Evolutionary conservation across 2,329 filamentous ascomycete species (phyloP).

Genomic region (Dactylellina haptotyla): DNA sequence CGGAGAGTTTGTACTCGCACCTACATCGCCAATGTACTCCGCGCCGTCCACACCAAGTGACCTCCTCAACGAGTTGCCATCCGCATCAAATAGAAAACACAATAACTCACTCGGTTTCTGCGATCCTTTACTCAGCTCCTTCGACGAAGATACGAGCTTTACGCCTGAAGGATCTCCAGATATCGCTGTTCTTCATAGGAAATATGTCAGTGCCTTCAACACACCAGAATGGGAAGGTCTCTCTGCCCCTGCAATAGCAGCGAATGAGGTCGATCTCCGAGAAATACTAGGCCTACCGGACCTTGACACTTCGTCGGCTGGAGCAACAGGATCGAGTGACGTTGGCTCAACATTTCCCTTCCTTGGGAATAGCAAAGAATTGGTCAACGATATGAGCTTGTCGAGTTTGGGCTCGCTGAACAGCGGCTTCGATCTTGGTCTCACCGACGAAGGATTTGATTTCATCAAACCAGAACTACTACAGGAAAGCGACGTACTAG

Average conservation of each 20-base stretch:
- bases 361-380: slow-evolving; percentile 40
- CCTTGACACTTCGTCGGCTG: slow-evolving; percentile 22
- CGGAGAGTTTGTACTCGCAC: slow-evolving; percentile 22
- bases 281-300: slow-evolving; percentile 46
- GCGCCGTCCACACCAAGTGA: slow-evolving; percentile 38
- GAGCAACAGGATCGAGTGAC: slow-evolving; percentile 22
- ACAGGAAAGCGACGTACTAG: slow-evolving; percentile 51
- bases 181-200: slow-evolving; percentile 31
- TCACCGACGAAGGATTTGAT: slow-evolving; percentile 47
- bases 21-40: slow-evolving; percentile 39
- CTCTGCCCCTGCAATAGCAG: slow-evolving; percentile 30
- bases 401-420: slow-evolving; percentile 40
- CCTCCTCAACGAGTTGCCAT: slow-evolving; percentile 30
- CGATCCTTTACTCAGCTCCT: slow-evolving; percentile 45
- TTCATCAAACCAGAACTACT: slow-evolving; percentile 51
- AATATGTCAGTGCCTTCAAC: slow-evolving; percentile 48
- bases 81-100: slow-evolving; percentile 2
- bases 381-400: slow-evolving; percentile 36
- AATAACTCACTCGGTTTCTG: slow-evolving; percentile 34
- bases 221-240: slow-evolving; percentile 50
- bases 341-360: slow-evolving; percentile 24
- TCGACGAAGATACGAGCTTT: slow-evolving; percentile 50
- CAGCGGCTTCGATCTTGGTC: slow-evolving; percentile 39
- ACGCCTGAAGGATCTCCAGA: slow-evolving; percentile 51
- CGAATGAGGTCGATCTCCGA: slow-evolving; percentile 45